Percentiles rank a stretch among this genome's conserved stretches.
These are phyloP conservation scores for Gastrolobium bilobum DNA, from an alignment of 306 rosid genomes.

Conservation along the genomic window DNA sequence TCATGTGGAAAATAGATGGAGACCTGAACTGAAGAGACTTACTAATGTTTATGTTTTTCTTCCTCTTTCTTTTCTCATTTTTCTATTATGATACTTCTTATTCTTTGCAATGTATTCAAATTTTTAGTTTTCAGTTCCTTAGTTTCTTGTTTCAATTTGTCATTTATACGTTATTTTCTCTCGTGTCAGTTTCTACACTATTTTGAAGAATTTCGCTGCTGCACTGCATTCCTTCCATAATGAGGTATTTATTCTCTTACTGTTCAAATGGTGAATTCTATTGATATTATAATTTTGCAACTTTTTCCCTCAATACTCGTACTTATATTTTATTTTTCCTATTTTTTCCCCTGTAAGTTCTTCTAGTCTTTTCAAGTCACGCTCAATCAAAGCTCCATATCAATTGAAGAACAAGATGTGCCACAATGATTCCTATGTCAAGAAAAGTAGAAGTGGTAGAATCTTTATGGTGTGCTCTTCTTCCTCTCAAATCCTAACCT, in stretches of 20 bases:
- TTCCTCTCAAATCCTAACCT: slow-evolving; percentile 36
- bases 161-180: not conserved
- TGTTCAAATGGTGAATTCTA: not conserved
- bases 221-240: not conserved
- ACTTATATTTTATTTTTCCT: not conserved
- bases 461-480: slow-evolving; percentile 68
- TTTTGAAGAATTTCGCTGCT: slow-evolving; percentile 5
- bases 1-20: slow-evolving; percentile 62
- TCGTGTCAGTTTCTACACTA: not conserved
- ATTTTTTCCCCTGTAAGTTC: slow-evolving; percentile 60
- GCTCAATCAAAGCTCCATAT: not conserved
- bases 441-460: slow-evolving; percentile 83
- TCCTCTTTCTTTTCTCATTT: not conserved
- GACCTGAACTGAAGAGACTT: slow-evolving; percentile 76
- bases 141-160: not conserved
- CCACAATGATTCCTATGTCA: slow-evolving; percentile 82
- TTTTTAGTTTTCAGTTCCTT: not conserved
- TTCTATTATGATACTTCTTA: not conserved
- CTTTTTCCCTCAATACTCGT: slow-evolving; percentile 9
- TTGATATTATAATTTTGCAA: not conserved
- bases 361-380: not conserved
- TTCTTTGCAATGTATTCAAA: not conserved
- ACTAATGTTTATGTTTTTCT: not conserved
- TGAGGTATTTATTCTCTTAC: slow-evolving; percentile 48
- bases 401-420: slow-evolving; percentile 55